Base-by-base conservation (phyloP, 164 flowering plant species). In the Piper longum region DNA sequence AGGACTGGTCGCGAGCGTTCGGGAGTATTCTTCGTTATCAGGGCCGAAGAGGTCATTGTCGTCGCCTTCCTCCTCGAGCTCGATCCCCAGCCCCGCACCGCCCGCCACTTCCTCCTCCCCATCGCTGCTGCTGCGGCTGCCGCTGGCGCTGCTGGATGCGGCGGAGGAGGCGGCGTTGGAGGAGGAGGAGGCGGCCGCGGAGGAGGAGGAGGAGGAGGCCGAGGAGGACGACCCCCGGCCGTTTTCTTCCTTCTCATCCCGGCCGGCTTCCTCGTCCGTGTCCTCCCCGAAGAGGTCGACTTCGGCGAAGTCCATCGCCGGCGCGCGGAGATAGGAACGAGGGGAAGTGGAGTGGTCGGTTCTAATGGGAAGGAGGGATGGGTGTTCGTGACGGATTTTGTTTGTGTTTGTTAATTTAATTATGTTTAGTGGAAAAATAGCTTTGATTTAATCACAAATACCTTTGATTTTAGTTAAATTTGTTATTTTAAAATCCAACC, bases 41-140 rank as follows among this genome's bases (percentile, higher is more conserved):
- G 90, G 78, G 11, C 95, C 97, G 70, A 93, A 88, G 8, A 90
- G 87, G 78, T 93, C 97, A 56, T 67, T 82, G 14, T 71, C 82
- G 5, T 80, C 85, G 1, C 70, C 77, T 36, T 63, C 85, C 41
- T 60, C 68, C 14, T 57, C 73, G 13, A 62, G 52, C 8, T 14
- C 52, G 52, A 3, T 48, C 52, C 12, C 52, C 1, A 70, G 78
- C 41, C 63, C 85, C 26, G 61, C 68, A 13, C 58, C 73, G 11
- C 63, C 75, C 6, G 63, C 74, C 16, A 62, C 70, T 36, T 70
- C 77, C n/a, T 62, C 82, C 7, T 67, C 81, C 3, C 66, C 54
- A 9, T 57, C 75, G 66, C 82, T 81, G 1, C 74, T 72, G 59
- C 80, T 73, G 12, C 70, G 73, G 48, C 77, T 72, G 26, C 65